A percentile compares a stretch with the other conserved stretches of the same genome.
Evolutionary conservation across 768 basidiomycete genomes (phyloP).

Genomic region (Tulasnella sp.): DNA sequence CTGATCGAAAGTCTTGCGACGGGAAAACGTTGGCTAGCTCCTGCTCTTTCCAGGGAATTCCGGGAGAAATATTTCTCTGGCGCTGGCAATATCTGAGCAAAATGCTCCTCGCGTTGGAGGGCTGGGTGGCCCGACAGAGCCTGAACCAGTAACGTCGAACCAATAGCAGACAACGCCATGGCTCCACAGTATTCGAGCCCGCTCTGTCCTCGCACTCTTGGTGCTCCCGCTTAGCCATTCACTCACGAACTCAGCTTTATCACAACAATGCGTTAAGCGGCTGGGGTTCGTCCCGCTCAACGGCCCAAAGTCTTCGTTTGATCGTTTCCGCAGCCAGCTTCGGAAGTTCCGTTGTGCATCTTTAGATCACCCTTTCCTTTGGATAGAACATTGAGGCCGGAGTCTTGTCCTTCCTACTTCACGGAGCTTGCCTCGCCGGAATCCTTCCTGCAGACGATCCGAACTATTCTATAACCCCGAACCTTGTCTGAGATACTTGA

Average conservation of each 20-base stretch:
- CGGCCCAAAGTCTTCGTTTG: background rate
- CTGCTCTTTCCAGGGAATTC: background rate
- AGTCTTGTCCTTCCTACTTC: background rate
- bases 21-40: background rate
- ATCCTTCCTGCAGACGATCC: background rate
- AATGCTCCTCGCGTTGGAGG: background rate
- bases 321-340: slow-evolving; percentile 9
- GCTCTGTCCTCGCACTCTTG: slow-evolving; percentile 12
- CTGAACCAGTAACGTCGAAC: slow-evolving; percentile 10
- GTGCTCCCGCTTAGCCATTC: background rate
- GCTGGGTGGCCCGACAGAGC: background rate
- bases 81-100: background rate
- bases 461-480: background rate
- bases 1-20: background rate
- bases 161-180: background rate
- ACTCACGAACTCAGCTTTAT: background rate
- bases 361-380: background rate
- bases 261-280: background rate
- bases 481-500: background rate
- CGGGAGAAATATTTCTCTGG: background rate
- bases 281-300: background rate
- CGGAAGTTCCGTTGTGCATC: background rate
- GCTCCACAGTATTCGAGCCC: background rate
- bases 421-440: background rate
- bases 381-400: background rate